Percentiles rank a stretch among this genome's conserved stretches.
Conservation (phyloP, 1,284 basidiomycete genomes). For the Ceratobasidium sp. region DNA sequence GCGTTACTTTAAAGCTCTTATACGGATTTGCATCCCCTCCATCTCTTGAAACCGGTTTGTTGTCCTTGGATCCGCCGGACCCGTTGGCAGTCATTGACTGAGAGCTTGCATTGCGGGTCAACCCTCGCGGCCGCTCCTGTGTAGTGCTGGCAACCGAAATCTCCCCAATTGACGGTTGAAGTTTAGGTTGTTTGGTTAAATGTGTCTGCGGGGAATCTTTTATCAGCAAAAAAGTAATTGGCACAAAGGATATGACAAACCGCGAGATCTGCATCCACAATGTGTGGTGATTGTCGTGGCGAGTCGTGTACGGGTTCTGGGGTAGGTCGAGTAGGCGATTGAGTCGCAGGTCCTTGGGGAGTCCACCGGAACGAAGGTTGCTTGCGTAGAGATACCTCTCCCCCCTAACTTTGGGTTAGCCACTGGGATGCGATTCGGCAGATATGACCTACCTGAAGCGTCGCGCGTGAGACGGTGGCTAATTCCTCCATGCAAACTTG, state of each 20-base stretch:
- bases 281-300: constrained; percentile 81
- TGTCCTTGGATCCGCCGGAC: constrained; percentile 36
- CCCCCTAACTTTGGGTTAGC: constrained; percentile 62
- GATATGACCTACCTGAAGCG: constrained; percentile 27
- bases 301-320: constrained; percentile 67
- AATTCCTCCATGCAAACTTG: constrained; percentile 77
- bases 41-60: constrained; percentile 30
- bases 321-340: constrained; percentile 81
- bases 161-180: constrained; percentile 38
- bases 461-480: constrained; percentile 50
- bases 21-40: constrained; percentile 61
- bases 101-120: constrained; percentile 43
- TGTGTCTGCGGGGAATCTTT: not conserved
- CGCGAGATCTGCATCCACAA: constrained; percentile 74
- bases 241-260: constrained; percentile 46
- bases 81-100: constrained; percentile 42
- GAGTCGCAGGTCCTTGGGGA: constrained; percentile 74
- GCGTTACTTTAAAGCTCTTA: constrained; percentile 89
- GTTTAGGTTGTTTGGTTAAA: constrained; percentile 41
- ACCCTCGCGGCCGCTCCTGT: constrained; percentile 32
- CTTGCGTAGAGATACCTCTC: constrained; percentile 63
- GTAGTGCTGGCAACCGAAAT: constrained; percentile 1
- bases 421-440: constrained; percentile 9
- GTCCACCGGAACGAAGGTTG: constrained; percentile 88
- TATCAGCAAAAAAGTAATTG: not conserved